phyloP scores from a whole-genome alignment of 352 stramenopile species.

The Globisporangium recalcitrans region DNA sequence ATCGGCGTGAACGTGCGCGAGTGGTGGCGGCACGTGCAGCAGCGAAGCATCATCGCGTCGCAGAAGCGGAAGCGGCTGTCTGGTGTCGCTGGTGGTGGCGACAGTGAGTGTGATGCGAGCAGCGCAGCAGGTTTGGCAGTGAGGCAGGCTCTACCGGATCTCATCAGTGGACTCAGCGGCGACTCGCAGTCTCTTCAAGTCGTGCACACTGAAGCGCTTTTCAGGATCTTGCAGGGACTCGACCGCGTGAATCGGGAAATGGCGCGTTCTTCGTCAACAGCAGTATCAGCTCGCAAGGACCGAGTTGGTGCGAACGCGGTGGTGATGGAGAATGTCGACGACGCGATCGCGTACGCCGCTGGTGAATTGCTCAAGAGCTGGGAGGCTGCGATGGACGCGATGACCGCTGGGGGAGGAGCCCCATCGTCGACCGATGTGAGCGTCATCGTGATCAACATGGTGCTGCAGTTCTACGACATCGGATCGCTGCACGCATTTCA shows the following conservation, averaged over 20 bases:
- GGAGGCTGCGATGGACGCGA: constrained; percentile 17
- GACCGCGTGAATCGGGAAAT: constrained; percentile 17
- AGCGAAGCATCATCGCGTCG: constrained; percentile 16
- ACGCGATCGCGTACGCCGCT: constrained; percentile 23
- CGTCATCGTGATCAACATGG: constrained; percentile 29
- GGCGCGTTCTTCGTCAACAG: neutral
- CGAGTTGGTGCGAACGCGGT: neutral
- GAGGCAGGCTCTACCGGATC: neutral
- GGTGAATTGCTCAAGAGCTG: constrained; percentile 28
- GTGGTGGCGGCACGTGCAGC: constrained; percentile 45
- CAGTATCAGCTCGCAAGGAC: too few relatives aligned
- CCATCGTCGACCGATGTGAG: constrained; percentile 16
- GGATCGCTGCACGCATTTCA: constrained; percentile 36
- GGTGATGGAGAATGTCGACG: constrained; percentile 18
- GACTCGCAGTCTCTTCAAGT: constrained; percentile 2
- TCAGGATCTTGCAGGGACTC: constrained; percentile 16
- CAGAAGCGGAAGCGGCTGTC: constrained; percentile 3
- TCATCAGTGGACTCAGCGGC: neutral
- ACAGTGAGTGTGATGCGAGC: too few relatives aligned
- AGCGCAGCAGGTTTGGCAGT: constrained; percentile 5
- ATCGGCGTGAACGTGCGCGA: constrained; percentile 29
- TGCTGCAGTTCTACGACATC: constrained; percentile 28
- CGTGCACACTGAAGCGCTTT: constrained; percentile 16
- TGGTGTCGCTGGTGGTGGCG: neutral
- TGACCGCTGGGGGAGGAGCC: neutral